A percentile compares a stretch with the other conserved stretches of the same genome.
These are phyloP conservation scores for Salvia sclarea DNA, from an alignment of 305 asterid genomes.

Conservation along the genomic window DNA sequence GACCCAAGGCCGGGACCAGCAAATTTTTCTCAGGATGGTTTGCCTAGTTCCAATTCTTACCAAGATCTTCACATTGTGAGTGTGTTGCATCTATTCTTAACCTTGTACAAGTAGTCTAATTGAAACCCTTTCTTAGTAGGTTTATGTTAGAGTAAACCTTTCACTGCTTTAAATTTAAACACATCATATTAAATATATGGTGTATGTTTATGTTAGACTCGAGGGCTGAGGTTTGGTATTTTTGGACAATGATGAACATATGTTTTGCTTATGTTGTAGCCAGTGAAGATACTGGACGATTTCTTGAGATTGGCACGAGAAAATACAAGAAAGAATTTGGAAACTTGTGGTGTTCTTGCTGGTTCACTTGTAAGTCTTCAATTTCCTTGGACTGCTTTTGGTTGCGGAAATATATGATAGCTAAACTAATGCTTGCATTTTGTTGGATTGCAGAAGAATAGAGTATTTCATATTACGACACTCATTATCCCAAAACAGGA, in stretches of 20 bases:
- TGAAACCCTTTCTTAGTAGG: slow-evolving; percentile 7
- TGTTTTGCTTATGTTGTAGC: slow-evolving; percentile 56
- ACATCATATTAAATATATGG: slow-evolving; percentile 25
- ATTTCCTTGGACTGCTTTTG: slow-evolving; percentile 27
- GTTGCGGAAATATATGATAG: slow-evolving; percentile 13
- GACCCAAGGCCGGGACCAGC: slow-evolving; percentile 98
- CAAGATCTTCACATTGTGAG: slow-evolving; percentile 96
- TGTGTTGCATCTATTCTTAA: slow-evolving; percentile 30
- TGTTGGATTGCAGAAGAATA: slow-evolving; percentile 69
- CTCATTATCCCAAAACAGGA: slow-evolving; percentile 98
- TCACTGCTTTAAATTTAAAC: slow-evolving; percentile 2
- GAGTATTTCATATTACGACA: slow-evolving; percentile 80
- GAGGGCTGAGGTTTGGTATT: too few species aligned
- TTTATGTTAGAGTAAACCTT: neutral
- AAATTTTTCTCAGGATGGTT: slow-evolving; percentile 55
- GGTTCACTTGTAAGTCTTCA: slow-evolving; percentile 77
- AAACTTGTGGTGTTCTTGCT: slow-evolving; percentile 97
- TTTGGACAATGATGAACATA: slow-evolving; percentile 20
- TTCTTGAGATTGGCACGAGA: slow-evolving; percentile 83
- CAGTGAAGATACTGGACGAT: slow-evolving; percentile 89
- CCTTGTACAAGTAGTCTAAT: slow-evolving; percentile 10
- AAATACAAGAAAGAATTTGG: slow-evolving; percentile 80
- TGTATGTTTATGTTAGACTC: too few species aligned
- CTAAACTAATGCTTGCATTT: slow-evolving; percentile 27
- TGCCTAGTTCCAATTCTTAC: slow-evolving; percentile 63